Evolutionary conservation across 2,329 filamentous ascomycete genomes (phyloP).

Genomic region (Exophiala spinifera): DNA sequence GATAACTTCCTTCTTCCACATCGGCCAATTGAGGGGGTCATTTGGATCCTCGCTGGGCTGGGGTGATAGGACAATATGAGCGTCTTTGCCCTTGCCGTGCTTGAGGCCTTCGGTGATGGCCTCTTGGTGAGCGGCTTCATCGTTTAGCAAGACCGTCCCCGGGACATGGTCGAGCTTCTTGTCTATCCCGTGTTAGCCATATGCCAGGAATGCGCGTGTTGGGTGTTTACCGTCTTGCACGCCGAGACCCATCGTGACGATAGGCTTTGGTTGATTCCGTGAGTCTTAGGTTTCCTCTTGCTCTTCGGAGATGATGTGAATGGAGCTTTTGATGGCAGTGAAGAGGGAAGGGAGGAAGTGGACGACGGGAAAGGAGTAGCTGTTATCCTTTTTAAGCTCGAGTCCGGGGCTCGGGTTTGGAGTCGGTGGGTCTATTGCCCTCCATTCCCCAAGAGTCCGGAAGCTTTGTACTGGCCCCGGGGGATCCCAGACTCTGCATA

Average conservation of each 20-base stretch:
- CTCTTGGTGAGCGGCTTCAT: slow-evolving; percentile 21
- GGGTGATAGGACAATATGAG: slow-evolving; percentile 28
- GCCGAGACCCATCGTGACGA: background rate
- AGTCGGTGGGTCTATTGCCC: background rate
- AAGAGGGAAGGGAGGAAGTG: background rate
- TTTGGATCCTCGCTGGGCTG: slow-evolving; percentile 32
- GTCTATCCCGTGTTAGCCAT: slow-evolving; percentile 4
- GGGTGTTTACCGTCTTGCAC: background rate
- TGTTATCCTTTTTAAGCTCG: background rate
- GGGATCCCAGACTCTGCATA: background rate
- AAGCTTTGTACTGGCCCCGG: background rate
- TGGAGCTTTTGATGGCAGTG: background rate
- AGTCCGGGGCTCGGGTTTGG: background rate
- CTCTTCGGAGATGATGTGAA: background rate
- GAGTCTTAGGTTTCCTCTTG: background rate
- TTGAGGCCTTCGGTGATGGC: slow-evolving; percentile 21
- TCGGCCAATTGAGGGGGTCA: slow-evolving; percentile 33
- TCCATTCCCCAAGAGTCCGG: background rate
- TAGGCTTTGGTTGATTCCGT: background rate
- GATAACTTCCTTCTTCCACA: slow-evolving; percentile 31
- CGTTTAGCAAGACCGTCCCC: slow-evolving; percentile 24
- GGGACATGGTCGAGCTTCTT: slow-evolving; percentile 25
- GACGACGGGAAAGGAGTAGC: background rate
- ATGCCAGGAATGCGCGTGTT: background rate
- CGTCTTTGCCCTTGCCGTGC: slow-evolving; percentile 23